A percentile compares a stretch with the other conserved stretches of the same genome.
Conservation (phyloP, 2,329 filamentous ascomycete species). For the Penicillium sp. region DNA sequence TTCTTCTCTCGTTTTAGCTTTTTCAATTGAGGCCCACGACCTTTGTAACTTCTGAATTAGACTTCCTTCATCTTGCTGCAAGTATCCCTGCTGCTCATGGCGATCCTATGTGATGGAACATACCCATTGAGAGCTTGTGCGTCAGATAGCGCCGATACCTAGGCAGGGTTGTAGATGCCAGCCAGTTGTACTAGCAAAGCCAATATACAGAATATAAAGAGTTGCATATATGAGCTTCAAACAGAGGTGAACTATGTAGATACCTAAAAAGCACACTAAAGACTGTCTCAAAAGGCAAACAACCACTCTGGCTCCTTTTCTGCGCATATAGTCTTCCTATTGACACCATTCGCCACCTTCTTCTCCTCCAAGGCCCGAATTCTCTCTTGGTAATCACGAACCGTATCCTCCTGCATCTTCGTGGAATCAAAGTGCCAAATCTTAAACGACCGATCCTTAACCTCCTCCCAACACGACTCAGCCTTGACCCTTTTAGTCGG, state of each 20-base stretch:
- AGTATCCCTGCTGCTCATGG: no score
- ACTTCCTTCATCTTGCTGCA: neutral
- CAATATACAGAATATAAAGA: neutral
- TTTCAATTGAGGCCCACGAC: neutral
- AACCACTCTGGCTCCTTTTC: neutral
- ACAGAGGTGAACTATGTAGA: no score
- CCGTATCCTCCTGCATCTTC: neutral
- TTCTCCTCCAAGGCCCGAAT: neutral
- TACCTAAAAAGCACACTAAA: neutral
- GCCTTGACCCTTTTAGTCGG: neutral
- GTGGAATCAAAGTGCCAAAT: slow-evolving; percentile 7
- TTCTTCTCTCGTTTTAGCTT: neutral
- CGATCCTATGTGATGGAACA: no score
- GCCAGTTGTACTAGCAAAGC: no score
- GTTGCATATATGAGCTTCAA: neutral
- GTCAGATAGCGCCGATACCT: no score
- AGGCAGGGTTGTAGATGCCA: no score
- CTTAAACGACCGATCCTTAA: slow-evolving; percentile 5
- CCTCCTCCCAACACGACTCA: slow-evolving; percentile 3
- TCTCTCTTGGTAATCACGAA: neutral
- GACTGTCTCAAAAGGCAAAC: neutral
- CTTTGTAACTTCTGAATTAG: neutral
- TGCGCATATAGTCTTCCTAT: neutral
- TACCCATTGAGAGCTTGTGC: no score
- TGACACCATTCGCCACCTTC: neutral